A percentile compares a stretch with the other conserved stretches of the same genome.
phyloP scores from a whole-genome alignment of 2,329 filamentous ascomycete species.

The Venturiaceae sp. region DNA sequence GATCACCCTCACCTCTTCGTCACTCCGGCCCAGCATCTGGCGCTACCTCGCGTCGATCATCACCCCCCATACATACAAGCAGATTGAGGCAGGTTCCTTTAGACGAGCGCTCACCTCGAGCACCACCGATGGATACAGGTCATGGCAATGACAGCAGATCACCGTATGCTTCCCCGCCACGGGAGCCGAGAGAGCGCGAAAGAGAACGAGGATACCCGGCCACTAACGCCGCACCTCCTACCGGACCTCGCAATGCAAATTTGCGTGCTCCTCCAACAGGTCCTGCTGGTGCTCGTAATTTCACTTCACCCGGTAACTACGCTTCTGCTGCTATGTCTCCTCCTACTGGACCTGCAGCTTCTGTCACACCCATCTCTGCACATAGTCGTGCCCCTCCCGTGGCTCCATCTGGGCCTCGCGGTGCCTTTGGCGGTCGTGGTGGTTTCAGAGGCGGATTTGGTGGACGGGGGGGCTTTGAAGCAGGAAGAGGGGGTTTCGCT shows the following conservation, averaged over 20 bases:
- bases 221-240: conserved; percentile 22
- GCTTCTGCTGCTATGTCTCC: conserved; percentile 30
- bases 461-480: not conserved
- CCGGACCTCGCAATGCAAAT: conserved; percentile 25
- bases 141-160: conserved; percentile 6
- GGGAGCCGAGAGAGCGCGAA: conserved; percentile 5
- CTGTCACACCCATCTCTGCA: conserved; percentile 13
- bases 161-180: conserved; percentile 6
- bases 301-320: conserved; percentile 24
- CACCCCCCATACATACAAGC: conserved; percentile 48
- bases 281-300: conserved; percentile 24
- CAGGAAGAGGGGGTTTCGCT: not conserved
- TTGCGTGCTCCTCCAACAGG: conserved; percentile 28
- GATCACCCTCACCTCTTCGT: conserved; percentile 17
- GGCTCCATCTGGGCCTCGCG: conserved; percentile 27
- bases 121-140: not conserved
- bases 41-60: conserved; percentile 50
- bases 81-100: conserved; percentile 29
- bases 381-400: conserved; percentile 23
- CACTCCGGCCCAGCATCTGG: conserved; percentile 45
- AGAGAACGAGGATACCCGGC: conserved; percentile 15
- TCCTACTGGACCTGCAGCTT: conserved; percentile 25
- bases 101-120: conserved; percentile 12
- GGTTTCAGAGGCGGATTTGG: conserved; percentile 16
- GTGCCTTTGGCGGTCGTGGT: conserved; percentile 23